Conservation (phyloP, 805 yeast genomes). For the Cyberlindnera maritima region DNA sequence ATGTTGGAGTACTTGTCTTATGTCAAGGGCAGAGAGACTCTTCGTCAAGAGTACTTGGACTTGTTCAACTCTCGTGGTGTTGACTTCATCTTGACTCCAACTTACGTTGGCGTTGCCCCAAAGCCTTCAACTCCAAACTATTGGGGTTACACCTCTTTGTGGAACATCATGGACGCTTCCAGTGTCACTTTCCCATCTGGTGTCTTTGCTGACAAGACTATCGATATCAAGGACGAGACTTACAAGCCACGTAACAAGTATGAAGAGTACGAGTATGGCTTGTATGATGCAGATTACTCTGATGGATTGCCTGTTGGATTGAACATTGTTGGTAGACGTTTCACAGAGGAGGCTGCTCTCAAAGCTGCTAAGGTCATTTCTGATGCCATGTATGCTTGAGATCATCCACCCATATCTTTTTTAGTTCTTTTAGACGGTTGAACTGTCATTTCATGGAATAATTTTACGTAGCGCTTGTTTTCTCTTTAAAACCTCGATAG, state of each 20-base stretch:
- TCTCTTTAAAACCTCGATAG: too few species aligned
- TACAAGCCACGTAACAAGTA: conserved; percentile 20
- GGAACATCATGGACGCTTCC: conserved; percentile 71
- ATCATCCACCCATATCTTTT: too few species aligned
- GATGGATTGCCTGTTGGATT: conserved; percentile 56
- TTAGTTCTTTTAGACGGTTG: too few species aligned
- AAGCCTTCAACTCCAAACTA: conserved; percentile 58
- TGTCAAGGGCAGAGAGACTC: conserved; percentile 53
- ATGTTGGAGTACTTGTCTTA: conserved; percentile 55
- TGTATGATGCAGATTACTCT: conserved; percentile 40
- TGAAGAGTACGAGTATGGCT: conserved; percentile 34
- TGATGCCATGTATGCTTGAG: not conserved
- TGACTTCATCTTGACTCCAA: conserved; percentile 67
- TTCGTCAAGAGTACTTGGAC: conserved; percentile 55
- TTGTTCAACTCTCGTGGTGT: conserved; percentile 51
- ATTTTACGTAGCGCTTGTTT: too few species aligned
- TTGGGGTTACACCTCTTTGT: conserved; percentile 80
- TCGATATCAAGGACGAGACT: conserved; percentile 45
- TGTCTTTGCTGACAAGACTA: conserved; percentile 33
- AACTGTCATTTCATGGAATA: too few species aligned
- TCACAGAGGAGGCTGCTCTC: conserved; percentile 46
- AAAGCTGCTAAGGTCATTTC: conserved; percentile 33
- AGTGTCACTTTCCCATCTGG: conserved; percentile 60
- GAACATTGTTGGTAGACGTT: conserved; percentile 50
- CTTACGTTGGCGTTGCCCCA: conserved; percentile 71